phyloP scores from a whole-genome alignment of 176 grass and related monocot genomes.

The Leersia perrieri region DNA sequence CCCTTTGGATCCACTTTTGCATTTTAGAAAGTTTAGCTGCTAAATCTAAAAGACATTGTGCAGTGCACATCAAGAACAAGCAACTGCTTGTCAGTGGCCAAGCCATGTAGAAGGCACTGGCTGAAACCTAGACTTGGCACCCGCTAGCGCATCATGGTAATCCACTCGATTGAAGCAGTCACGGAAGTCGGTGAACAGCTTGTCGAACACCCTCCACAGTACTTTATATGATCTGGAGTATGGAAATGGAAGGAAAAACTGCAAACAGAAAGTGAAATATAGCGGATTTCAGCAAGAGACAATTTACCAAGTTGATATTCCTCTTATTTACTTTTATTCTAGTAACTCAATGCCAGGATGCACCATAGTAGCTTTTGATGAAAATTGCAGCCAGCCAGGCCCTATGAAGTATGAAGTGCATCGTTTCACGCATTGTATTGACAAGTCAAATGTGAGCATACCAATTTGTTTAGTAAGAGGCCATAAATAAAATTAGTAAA shows the following conservation, averaged over 20 bases:
- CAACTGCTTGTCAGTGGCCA: constrained; percentile 44
- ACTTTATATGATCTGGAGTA: constrained; percentile 89
- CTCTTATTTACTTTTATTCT: background rate
- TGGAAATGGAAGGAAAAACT: constrained; percentile 95
- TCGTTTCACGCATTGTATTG: constrained; percentile 4
- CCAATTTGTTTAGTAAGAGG: background rate
- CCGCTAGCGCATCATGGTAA: constrained; percentile 67
- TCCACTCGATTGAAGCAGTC: constrained; percentile 71
- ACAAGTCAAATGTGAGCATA: background rate
- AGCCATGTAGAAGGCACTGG: constrained; percentile 81
- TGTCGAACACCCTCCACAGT: constrained; percentile 88
- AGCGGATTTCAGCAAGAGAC: constrained; percentile 17
- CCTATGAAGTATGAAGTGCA: background rate
- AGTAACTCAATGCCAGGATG: background rate
- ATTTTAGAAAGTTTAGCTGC: background rate
- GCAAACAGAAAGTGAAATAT: constrained; percentile 24
- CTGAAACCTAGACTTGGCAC: constrained; percentile 81
- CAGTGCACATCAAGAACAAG: constrained; percentile 19
- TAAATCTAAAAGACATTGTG: background rate
- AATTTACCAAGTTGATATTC: background rate
- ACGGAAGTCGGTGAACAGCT: constrained; percentile 90
- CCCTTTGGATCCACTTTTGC: background rate
- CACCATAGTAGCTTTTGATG: background rate
- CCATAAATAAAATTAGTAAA: background rate
- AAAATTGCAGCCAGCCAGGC: background rate